Base-by-base conservation (phyloP, 257 asterid genomes). In the Solanum dulcamara region DNA sequence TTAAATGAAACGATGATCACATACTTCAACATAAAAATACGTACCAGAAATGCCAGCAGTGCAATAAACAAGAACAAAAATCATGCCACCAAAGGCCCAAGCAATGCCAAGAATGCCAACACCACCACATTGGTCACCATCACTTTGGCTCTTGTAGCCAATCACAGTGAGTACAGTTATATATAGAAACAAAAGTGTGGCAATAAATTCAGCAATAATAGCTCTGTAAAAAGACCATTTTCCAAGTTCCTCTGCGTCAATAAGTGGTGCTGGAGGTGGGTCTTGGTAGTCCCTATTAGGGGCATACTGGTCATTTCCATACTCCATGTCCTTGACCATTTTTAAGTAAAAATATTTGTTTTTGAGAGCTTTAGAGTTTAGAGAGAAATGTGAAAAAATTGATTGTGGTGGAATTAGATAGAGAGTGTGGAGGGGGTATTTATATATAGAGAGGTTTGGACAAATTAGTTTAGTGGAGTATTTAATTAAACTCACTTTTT, bases 71-170 rank as follows among this genome's bases (percentile, higher is more conserved):
- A 93, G 94, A 86, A 93, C 80, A 64, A 93, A 93, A 87, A 93
- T 93, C 97, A 93, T 93, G 85, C 97, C 97, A 17, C 97, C 97
- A 28, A 93, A 93, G 2, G 97, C 97, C 97, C 97, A 93, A 10
- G 97, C 97, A 37, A 93, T 93, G 81, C 97, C 97, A 8, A 93
- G 93, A 84, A 93, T 93, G 60, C 97, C 97, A 51, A 93, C 97
- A 81, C 97, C 97, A 50, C 95, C 94, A 81, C 97, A 93, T 64
- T 88, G 6, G 74, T 85, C 88, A 7, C 89, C 91, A 48, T 88
- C 97, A 67, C 88, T 84, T 87, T 92, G 95, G 86, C 91, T 86
- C 81, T 91, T 92, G 93, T 93, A 93, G 2, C 97, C 97, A 46
- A 93, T 93, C 55, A 93, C 97, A 7, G 97, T 92, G 71, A 93